phyloP scores from a whole-genome alignment of 345 rosid species.

The Pelargonium nanum region DNA sequence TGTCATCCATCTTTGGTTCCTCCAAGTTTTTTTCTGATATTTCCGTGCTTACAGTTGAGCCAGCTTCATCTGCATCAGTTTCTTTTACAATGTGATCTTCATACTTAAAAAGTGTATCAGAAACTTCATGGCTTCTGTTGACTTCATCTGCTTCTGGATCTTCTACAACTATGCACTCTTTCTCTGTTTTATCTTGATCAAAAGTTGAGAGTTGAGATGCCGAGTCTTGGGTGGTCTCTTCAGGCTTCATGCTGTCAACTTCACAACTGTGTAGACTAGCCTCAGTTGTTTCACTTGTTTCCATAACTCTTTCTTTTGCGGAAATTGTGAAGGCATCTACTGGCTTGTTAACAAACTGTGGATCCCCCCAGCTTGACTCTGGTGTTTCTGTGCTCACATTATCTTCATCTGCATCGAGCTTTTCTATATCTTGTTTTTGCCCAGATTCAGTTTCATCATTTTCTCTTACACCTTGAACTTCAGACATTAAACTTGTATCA shows the following conservation, averaged over 20 bases:
- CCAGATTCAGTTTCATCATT: constrained; percentile 4
- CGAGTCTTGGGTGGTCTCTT: not conserved
- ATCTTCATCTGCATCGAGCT: constrained; percentile 5
- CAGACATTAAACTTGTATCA: not conserved
- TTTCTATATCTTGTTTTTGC: no score
- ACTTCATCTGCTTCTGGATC: constrained; percentile 1
- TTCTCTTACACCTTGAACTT: constrained; percentile 8
- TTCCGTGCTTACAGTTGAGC: not conserved
- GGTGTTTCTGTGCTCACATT: not conserved
- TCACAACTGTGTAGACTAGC: not conserved
- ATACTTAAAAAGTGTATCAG: not conserved
- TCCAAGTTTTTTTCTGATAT: no score
- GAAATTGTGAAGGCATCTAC: not conserved
- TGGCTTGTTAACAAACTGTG: not conserved
- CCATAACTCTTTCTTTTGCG: not conserved
- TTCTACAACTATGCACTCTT: not conserved
- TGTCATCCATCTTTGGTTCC: no score
- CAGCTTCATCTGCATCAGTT: not conserved
- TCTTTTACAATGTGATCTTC: not conserved
- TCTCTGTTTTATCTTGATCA: constrained; percentile 5
- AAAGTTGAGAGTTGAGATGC: constrained; percentile 2
- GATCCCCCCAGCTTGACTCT: not conserved
- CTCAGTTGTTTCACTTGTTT: not conserved
- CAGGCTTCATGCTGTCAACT: constrained; percentile 2
- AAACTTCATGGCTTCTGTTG: constrained; percentile 2